phyloP scores from a whole-genome alignment of 176 grass and related monocot species.

The Chrysopogon serrulatus region DNA sequence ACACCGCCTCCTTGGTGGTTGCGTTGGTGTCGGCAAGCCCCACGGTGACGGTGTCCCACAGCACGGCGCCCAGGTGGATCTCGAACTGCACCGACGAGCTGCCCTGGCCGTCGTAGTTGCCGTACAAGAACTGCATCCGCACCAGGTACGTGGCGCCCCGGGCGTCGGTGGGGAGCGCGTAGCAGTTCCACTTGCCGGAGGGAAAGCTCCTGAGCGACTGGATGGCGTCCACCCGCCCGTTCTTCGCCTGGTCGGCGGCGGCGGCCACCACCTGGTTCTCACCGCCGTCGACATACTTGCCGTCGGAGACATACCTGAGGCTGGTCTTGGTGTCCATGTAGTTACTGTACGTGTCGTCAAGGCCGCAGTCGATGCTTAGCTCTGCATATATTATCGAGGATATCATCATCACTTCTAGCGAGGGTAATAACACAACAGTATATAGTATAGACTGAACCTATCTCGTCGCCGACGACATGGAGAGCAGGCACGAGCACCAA shows the following conservation, averaged over 20 bases:
- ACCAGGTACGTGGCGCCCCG: background rate
- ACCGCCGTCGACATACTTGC: background rate
- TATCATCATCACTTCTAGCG: no score
- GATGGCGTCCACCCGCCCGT: no score
- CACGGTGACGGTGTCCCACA: background rate
- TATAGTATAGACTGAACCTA: background rate
- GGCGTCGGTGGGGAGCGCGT: background rate
- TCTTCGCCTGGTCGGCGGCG: no score
- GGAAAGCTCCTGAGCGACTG: background rate
- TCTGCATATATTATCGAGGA: no score
- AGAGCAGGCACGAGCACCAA: background rate
- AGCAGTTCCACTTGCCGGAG: background rate
- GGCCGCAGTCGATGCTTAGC: constrained; percentile 10
- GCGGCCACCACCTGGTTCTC: background rate
- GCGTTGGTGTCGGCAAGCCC: background rate
- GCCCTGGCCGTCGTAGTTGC: background rate
- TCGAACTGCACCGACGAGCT: background rate
- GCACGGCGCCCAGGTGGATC: background rate
- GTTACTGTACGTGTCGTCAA: background rate
- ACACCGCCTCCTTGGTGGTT: background rate
- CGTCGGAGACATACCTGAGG: background rate
- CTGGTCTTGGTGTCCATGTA: background rate
- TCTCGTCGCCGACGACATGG: background rate
- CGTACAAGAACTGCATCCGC: background rate
- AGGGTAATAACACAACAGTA: no score